phyloP scores from a whole-genome alignment of 2,329 filamentous ascomycete genomes.

The Podosphaera fusca region DNA sequence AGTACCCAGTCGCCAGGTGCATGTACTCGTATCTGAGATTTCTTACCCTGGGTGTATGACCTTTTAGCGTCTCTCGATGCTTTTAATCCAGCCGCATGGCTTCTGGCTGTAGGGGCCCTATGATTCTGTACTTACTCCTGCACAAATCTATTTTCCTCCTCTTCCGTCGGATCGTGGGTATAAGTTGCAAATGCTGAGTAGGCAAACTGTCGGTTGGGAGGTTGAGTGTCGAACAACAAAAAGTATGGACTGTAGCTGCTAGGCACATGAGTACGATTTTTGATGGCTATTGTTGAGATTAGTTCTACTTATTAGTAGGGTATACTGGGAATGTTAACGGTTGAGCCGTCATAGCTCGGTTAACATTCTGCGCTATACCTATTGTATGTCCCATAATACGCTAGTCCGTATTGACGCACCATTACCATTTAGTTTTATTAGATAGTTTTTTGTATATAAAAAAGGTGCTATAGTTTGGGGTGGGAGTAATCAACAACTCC shows the following conservation, averaged over 20 bases:
- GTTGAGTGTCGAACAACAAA: not conserved
- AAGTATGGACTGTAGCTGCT: not conserved
- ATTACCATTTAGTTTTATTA: too few species aligned
- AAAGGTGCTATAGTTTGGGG: too few species aligned
- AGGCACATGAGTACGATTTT: not conserved
- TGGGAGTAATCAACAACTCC: too few species aligned
- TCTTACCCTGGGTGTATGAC: not conserved
- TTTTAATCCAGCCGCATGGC: not conserved
- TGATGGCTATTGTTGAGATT: too few species aligned
- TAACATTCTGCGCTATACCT: too few species aligned
- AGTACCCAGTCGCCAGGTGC: too few species aligned
- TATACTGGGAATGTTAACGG: too few species aligned
- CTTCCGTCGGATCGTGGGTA: not conserved
- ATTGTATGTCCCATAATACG: too few species aligned
- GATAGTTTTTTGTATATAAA: too few species aligned
- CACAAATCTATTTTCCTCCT: not conserved
- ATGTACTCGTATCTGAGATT: not conserved
- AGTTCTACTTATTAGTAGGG: too few species aligned
- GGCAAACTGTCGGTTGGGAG: not conserved
- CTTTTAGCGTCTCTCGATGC: not conserved
- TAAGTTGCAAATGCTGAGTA: not conserved
- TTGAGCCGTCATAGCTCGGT: too few species aligned
- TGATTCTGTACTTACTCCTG: not conserved
- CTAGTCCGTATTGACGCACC: too few species aligned
- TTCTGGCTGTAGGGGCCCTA: not conserved